phyloP scores from a whole-genome alignment of 768 basidiomycete genomes.

The Macrolepiota fuliginosa region DNA sequence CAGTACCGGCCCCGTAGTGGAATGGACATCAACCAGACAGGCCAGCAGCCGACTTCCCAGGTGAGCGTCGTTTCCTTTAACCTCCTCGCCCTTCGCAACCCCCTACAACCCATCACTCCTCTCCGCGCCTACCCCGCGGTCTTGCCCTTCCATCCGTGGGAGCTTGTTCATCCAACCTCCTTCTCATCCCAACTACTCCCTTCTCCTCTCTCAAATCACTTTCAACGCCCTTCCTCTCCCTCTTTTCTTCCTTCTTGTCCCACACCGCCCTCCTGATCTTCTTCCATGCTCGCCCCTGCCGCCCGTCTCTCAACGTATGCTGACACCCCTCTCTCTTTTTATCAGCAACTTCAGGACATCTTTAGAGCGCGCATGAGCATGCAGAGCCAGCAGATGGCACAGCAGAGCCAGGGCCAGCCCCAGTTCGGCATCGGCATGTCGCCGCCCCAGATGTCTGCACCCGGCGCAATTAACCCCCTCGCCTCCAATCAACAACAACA shows the following conservation, averaged over 20 bases:
- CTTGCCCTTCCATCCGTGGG: conserved; percentile 5
- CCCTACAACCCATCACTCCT: conserved; percentile 5
- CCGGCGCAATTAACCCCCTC: conserved; percentile 6
- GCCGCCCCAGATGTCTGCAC: conserved; percentile 29
- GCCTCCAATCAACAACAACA: conserved; percentile 15
- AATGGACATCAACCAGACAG: conserved; percentile 34
- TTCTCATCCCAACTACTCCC: background rate
- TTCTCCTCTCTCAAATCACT: background rate
- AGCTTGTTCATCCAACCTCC: conserved; percentile 10
- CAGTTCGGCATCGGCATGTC: conserved; percentile 33
- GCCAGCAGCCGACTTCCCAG: conserved; percentile 41
- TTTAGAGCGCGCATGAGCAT: conserved; percentile 17
- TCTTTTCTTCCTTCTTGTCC: background rate
- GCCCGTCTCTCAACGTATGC: conserved; percentile 15
- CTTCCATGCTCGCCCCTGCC: conserved; percentile 19
- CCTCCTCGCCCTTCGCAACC: conserved; percentile 9
- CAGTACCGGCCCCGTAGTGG: conserved; percentile 42
- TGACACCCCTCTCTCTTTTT: conserved; percentile 22
- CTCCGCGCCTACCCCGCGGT: conserved; percentile 7
- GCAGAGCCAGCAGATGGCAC: conserved; percentile 45
- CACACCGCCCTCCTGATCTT: background rate
- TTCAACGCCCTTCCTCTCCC: background rate
- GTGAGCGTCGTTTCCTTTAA: conserved; percentile 31
- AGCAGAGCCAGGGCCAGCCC: conserved; percentile 45
- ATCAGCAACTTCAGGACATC: conserved; percentile 12